Evolutionary conservation across 2,329 filamentous ascomycete genomes (phyloP), one percentile per base, ranked within the genome.

Genomic region (Biscogniauxia marginata): DNA sequence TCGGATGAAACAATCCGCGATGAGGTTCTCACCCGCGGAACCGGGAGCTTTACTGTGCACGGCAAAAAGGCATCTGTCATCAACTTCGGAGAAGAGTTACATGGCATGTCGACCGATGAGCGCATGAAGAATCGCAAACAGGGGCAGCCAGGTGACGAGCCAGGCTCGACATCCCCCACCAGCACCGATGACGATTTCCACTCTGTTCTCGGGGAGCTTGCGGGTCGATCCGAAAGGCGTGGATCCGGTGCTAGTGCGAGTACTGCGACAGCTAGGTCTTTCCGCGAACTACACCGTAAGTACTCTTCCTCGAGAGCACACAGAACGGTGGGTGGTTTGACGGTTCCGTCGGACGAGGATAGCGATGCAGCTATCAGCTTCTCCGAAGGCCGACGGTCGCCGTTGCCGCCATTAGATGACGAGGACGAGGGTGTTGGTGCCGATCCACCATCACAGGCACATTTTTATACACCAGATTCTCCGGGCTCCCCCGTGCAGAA

Each of bases 31-130:
- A 80, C 89, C 6, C 86, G 95, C 49, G 88, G 89, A 11, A 85
- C 90, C 11, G 91, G 91, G 4, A 96, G 91, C 66, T 99, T 99
- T 72, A 96, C 95, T 3, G 87, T 99, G 3, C 95, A 99, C 68
- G 93, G 95, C 58, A 99, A 98, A 78, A 98, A 99, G 74, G 95
- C 95, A 2, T 96, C 92, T 1, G 90, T 99, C 54, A 91, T 99
- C 64, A 96, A 91, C n/a, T 96, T 99, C 70, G 92, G 93, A 7
- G 86, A 87, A n/a, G 93, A 96, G 65, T 87, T 96, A 77, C 88
- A 93, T 67, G 88, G 83, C 57, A 84, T 93, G 74, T 82, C 87
- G 0, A 81, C 85, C 0, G 90, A 93, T 58, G 89, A 93, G 67
- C 85, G 87, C 39, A 75, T 91, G 45, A 84, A 86, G 55, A 77